These are phyloP conservation scores for Syzygium malaccense DNA, from an alignment of 441 rosid genomes.

Conservation along the genomic window DNA sequence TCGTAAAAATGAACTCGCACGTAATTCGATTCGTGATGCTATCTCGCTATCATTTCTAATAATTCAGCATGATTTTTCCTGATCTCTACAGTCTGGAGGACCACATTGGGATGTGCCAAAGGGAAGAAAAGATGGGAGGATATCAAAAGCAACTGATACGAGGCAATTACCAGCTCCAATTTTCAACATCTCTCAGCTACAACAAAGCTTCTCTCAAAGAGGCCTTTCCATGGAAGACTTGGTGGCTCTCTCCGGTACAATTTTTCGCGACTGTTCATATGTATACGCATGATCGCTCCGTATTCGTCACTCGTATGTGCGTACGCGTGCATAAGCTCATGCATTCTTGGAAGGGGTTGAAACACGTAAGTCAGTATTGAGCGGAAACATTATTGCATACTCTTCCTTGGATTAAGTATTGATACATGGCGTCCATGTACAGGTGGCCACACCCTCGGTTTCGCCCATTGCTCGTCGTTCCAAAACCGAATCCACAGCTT, in stretches of 20 bases:
- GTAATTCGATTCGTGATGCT: neutral
- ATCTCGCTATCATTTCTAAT: neutral
- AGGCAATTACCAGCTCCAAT: slow-evolving; percentile 39
- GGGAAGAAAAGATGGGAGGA: slow-evolving; percentile 61
- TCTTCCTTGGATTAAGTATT: neutral
- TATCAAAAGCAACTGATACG: slow-evolving; percentile 46
- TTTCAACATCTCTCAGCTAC: slow-evolving; percentile 44
- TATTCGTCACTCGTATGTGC: neutral
- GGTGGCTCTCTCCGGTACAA: slow-evolving; percentile 52
- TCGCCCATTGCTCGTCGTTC: slow-evolving; percentile 62
- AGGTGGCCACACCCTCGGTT: slow-evolving; percentile 65
- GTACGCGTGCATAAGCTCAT: neutral
- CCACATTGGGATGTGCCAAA: slow-evolving; percentile 57
- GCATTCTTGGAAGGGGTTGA: neutral
- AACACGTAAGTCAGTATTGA: neutral
- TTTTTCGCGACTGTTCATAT: neutral
- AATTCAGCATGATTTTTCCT: neutral
- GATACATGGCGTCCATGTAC: neutral
- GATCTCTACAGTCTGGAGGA: slow-evolving; percentile 41
- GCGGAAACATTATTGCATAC: neutral
- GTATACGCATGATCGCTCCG: neutral
- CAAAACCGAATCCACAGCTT: slow-evolving; percentile 57
- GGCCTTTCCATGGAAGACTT: slow-evolving; percentile 46
- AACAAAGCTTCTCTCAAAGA: slow-evolving; percentile 55
- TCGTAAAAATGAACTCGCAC: neutral